Percentiles rank a stretch among this genome's conserved stretches.
phyloP scores from a whole-genome alignment of 2,329 filamentous ascomycete genomes.

The Penicillium crustosum region DNA sequence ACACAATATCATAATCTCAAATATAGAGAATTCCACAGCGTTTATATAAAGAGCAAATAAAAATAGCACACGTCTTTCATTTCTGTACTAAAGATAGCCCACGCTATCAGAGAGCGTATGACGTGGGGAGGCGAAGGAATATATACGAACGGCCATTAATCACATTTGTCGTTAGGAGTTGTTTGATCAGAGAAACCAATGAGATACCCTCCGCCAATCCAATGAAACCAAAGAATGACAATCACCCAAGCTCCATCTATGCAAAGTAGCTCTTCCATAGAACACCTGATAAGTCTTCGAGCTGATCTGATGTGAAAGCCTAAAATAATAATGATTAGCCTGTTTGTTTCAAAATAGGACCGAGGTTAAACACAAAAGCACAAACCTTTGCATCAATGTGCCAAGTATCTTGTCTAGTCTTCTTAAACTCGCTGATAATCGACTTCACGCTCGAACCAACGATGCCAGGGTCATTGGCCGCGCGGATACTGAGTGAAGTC shows the following conservation, averaged over 20 bases:
- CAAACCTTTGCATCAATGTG: constrained; percentile 93
- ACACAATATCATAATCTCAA: neutral
- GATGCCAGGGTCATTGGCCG: constrained; percentile 83
- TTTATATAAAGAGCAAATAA: neutral
- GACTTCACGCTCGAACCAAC: constrained; percentile 95
- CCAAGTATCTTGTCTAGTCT: constrained; percentile 99
- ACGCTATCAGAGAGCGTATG: neutral
- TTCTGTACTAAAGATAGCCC: neutral
- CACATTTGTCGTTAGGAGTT: neutral
- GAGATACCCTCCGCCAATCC: neutral
- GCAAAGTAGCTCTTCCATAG: constrained; percentile 99
- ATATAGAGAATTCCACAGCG: neutral
- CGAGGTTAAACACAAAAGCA: constrained; percentile 15
- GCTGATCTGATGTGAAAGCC: constrained; percentile 84
- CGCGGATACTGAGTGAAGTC: constrained; percentile 77
- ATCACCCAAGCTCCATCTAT: constrained; percentile 40
- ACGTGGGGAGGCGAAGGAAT: neutral
- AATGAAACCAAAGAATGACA: neutral
- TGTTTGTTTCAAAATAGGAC: neutral
- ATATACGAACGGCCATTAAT: constrained; percentile 1
- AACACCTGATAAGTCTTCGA: constrained; percentile 93
- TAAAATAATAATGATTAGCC: constrained; percentile 49
- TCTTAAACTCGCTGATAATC: constrained; percentile 96
- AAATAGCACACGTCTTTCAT: neutral
- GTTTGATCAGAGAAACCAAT: neutral